These are phyloP conservation scores for Wallemia ichthyophaga DNA, from an alignment of 1,284 basidiomycete species.

Conservation along the genomic window DNA sequence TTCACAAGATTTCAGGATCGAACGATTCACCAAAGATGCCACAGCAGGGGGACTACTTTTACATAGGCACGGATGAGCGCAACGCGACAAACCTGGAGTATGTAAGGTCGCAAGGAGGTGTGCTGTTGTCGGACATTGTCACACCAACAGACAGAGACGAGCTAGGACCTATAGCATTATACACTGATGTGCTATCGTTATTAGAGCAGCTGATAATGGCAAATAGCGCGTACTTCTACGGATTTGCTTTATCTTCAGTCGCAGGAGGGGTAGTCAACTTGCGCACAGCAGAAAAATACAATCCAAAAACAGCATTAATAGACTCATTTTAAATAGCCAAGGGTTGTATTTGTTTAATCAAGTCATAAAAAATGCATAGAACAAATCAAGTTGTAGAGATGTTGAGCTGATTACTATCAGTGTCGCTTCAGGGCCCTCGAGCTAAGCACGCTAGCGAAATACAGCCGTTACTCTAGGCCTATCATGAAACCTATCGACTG, in stretches of 20 bases:
- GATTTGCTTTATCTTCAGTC: not conserved
- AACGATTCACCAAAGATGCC: not conserved
- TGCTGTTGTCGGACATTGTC: not conserved
- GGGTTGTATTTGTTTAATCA: not conserved
- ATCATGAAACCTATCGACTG: not conserved
- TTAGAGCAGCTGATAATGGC: not conserved
- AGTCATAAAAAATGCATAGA: not conserved
- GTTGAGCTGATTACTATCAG: not conserved
- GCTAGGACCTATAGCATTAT: not conserved
- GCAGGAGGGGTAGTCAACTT: not conserved
- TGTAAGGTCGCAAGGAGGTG: not conserved
- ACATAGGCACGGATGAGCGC: not conserved
- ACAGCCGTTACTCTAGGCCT: not conserved
- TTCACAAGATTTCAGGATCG: not conserved
- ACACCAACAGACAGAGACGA: not conserved
- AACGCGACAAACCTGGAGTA: conserved; percentile 1
- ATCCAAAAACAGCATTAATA: not conserved
- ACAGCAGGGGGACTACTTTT: not conserved
- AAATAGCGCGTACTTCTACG: not conserved
- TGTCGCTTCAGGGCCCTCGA: not conserved
- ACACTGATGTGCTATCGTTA: not conserved
- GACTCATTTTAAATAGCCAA: not conserved
- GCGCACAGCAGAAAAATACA: not conserved
- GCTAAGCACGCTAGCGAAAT: not conserved
- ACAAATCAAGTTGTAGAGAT: not conserved